Base-by-base conservation (phyloP, 1,284 basidiomycete species). In the Naganishia sp. region DNA sequence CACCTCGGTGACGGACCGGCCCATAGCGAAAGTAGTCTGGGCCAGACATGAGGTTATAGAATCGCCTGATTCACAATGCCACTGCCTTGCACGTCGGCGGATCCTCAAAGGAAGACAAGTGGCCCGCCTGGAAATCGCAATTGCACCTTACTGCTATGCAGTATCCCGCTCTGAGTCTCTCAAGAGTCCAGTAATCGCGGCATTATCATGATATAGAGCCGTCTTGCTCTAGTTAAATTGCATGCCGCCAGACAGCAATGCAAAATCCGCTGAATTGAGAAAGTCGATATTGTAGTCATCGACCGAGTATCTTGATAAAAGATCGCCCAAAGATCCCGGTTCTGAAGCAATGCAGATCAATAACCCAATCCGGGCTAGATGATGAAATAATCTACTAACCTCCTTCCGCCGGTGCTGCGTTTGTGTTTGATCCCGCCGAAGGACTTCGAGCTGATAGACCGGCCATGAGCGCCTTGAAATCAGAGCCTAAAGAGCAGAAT, bases 251-350 rank as follows among this genome's bases (percentile, higher is more conserved):
- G 50, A 53, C 15, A 61, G 6, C 3, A 60, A 25, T 6, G 32
- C 57, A 18, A 60, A 60, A 23, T 60, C 57, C 18, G 57, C 57
- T 23, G 57, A 60, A 25, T 60, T 60, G 31, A 60, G 32, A 18
- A 60, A 60, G 47, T 60, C 57, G 39, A 60, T 60, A 31, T 60
- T 60, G 39, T 60, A 60, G 18, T 60, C 57, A 45, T 60, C 57
- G 31, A 60, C 57, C 31, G 57, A 60, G 23, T 60, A 60, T 35
- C 57, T 32, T 5, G 57, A 62, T 25, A 60, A 25, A n/a, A 60
- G 39, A 25, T 60, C 57, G 35, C 57, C 57, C 25, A 60, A n/a
- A 3, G 57, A 60, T 42, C 57, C 57, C 10, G 57, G 57, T 50
- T 47, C 57, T 60, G 18, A 23, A 41, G 9, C 17, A 23, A 18